Evolutionary conservation across 139 green algal genomes (phyloP).

Genomic region (Chloropicon primus): DNA sequence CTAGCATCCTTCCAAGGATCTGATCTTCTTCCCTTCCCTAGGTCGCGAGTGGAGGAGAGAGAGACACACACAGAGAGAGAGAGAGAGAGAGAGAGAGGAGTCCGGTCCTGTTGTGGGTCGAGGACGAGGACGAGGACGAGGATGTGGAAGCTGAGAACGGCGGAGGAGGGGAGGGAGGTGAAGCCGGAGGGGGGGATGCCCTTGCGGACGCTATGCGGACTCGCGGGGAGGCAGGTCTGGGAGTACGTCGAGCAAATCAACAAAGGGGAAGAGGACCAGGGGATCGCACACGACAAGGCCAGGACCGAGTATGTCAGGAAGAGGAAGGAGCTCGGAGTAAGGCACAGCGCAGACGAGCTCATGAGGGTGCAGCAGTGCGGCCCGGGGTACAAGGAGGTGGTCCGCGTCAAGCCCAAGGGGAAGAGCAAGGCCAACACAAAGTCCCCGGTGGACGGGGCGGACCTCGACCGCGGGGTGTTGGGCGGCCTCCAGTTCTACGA

Average conservation of each 20-base stretch:
- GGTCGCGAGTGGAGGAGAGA: no score
- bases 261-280: slow-evolving; percentile 39
- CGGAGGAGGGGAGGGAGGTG: slow-evolving; percentile 7
- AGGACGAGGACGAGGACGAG: slow-evolving; percentile 11
- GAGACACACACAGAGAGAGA: no score
- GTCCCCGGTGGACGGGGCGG: not conserved
- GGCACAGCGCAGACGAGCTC: slow-evolving; percentile 76
- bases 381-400: not conserved
- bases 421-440: not conserved
- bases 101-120: no score
- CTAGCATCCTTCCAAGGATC: no score
- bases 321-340: slow-evolving; percentile 27
- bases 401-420: not conserved
- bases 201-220: not conserved
- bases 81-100: no score
- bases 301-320: slow-evolving; percentile 42
- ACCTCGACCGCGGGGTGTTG: not conserved
- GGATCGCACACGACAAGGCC: slow-evolving; percentile 30
- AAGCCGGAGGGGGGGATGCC: not conserved
- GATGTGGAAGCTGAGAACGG: slow-evolving; percentile 5
- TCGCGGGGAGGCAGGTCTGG: slow-evolving; percentile 64
- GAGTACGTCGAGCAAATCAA: slow-evolving; percentile 36
- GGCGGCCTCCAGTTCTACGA: slow-evolving; percentile 51
- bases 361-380: slow-evolving; percentile 46
- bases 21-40: no score